Percentiles rank a stretch among this genome's conserved stretches.
phyloP scores from a whole-genome alignment of 768 basidiomycete species.

The Termitomyces sp. region DNA sequence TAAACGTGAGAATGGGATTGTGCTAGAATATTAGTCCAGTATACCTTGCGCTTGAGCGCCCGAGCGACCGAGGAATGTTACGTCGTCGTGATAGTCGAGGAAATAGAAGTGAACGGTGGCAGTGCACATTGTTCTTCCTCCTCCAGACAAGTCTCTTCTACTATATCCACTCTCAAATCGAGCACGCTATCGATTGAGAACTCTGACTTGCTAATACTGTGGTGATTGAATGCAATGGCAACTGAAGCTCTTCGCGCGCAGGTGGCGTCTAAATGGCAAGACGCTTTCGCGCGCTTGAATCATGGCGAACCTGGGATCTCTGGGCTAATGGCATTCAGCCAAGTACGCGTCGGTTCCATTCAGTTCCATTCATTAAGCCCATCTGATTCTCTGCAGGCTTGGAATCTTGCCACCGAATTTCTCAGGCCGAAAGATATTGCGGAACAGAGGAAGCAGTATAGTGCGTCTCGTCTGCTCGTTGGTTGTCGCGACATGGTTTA shows the following conservation, averaged over 20 bases:
- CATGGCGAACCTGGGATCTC: slow-evolving; percentile 53
- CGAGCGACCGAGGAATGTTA: background rate
- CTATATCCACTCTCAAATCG: background rate
- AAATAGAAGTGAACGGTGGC: background rate
- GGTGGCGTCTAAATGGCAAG: slow-evolving; percentile 68
- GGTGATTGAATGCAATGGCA: slow-evolving; percentile 33
- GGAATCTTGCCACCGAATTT: slow-evolving; percentile 49
- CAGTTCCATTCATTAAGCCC: background rate
- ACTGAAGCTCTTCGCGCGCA: slow-evolving; percentile 60
- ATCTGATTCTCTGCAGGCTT: slow-evolving; percentile 39
- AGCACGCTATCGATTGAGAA: background rate
- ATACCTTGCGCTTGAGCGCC: too few species aligned
- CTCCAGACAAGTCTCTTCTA: background rate
- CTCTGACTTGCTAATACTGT: background rate
- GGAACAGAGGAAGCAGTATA: slow-evolving; percentile 23
- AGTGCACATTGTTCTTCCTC: background rate
- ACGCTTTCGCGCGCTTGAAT: slow-evolving; percentile 62
- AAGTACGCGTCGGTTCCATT: slow-evolving; percentile 30
- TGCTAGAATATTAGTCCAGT: background rate
- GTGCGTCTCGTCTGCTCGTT: slow-evolving; percentile 13
- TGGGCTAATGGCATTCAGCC: slow-evolving; percentile 59
- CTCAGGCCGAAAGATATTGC: slow-evolving; percentile 52
- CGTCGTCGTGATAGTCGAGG: background rate
- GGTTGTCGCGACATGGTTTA: background rate
- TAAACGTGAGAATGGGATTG: background rate